Base-by-base conservation (phyloP, 208 protist genomes). In the Acanthamoeba royreba region DNA sequence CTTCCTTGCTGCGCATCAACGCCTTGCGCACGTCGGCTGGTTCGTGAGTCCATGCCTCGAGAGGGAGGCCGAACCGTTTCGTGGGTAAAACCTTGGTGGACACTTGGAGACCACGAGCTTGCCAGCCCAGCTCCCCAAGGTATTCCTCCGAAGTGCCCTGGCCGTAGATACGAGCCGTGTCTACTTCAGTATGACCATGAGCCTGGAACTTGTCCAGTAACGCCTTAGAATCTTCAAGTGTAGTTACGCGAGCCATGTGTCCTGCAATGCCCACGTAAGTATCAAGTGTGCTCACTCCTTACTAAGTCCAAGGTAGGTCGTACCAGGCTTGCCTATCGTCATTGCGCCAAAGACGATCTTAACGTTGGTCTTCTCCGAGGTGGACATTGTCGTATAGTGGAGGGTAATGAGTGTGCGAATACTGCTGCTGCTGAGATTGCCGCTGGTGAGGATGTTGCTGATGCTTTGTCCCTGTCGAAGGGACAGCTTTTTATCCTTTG, bases 111-210 rank as follows among this genome's bases (percentile, higher is more conserved):
- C 92, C 92, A 2, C 47, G 58, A 25, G 66, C 1, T 2, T 40
- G n/a, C 43, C 31, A 66, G 7, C 53, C 63, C 25, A 94, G 15
- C 47, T 89, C 47, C 47, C 31, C 92, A 4, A 94, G 92, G 47
- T 83, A 63, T 69, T 94, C 92, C 49, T 94, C 79, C n/a, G 92
- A 83, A 11, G 46, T 38, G 63, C 92, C 92, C 8, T 49, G n/a
- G 43, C 79, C 46, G 72, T 94, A 94, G 13, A 94, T 19, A 63
- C 46, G 38, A 5, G 92, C 92, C 15, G 92, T 94, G 87, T 94
- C 92, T 11, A 94, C n/a, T 0, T 94, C 92, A 31, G 85, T 61
- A 45, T 87, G 79, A 7, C 79, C 79, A n/a, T 87, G 79, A 0
- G 79, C 79, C 79, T 87, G 79, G 43, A 58, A 55, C 25, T 58